phyloP scores from a whole-genome alignment of 352 stramenopile genomes.

The Phytophthora tubulina region DNA sequence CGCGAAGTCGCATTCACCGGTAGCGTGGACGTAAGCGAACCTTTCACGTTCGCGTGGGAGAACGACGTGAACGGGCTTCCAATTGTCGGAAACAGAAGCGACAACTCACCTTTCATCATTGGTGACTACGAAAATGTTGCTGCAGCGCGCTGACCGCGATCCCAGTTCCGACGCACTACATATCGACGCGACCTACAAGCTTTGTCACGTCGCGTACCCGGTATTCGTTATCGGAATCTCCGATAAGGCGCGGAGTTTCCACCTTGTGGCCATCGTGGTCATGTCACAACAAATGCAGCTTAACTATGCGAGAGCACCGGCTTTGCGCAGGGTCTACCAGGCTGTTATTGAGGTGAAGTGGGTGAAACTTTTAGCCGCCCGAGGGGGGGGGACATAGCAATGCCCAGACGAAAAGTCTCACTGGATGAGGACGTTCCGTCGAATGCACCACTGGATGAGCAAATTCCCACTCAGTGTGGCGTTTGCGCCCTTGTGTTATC shows the following conservation, averaged over 20 bases:
- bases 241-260: constrained; percentile 23
- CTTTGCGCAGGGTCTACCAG: neutral
- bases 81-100: constrained; percentile 13
- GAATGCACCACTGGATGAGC: too few relatives aligned
- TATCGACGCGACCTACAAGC: constrained; percentile 38
- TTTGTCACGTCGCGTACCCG: neutral
- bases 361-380: too few relatives aligned
- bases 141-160: neutral
- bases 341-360: too few relatives aligned
- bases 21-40: neutral
- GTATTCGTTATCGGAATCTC: constrained; percentile 22
- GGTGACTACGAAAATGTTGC: constrained; percentile 15
- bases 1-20: constrained; percentile 1
- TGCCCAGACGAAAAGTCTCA: too few relatives aligned
- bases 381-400: too few relatives aligned
- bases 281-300: constrained; percentile 17
- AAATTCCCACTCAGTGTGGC: too few relatives aligned
- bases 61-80: neutral
- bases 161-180: constrained; percentile 13
- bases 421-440: too few relatives aligned
- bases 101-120: constrained; percentile 6
- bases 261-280: constrained; percentile 26
- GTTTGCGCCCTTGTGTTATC: too few relatives aligned
- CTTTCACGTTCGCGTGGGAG: constrained; percentile 3
- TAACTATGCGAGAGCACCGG: neutral